Base-by-base conservation (phyloP, 1,139 yeast genomes). In the Sugiyamaella paludigena region DNA sequence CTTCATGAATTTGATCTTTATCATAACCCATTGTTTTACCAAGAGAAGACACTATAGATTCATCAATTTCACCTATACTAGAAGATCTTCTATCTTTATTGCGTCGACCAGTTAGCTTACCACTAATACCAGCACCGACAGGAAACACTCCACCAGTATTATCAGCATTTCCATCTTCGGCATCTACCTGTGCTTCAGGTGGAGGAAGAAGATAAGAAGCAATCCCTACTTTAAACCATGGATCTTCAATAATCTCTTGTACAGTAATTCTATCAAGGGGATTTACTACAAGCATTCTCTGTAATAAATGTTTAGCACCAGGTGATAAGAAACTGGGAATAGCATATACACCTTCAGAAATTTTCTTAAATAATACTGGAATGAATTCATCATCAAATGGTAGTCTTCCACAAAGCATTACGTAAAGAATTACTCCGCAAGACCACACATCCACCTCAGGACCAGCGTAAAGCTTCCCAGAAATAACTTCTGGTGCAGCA, bases 361-460 rank as follows among this genome's bases (percentile, higher is more conserved):
- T 94, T 66, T 92, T 91, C 68, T 91, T 91, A 75, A 94, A 92
- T 56, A 92, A 75, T 1, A 95, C 96, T 4, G 99, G 99, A 51
- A 92, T 92, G 65, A 91, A 87, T 62, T 92, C 98, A 67, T 92
- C 98, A 69, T 92, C 98, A 68, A 94, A 94, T 10, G 99, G 99
- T 58, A 94, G 77, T 63, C 98, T 78, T 34, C 99, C 98, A 71
- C 98, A 92, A 48, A 92, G 77, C 96, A 92, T 89, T 43, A 94
- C 98, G 62, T 91, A 92, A 53, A 92, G 75, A 49, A 94, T 92
- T 43, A 94, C 98, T 60, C 99, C 98, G 60, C 96, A 86, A 0
- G 96, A 87, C 99, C 99, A 94, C 47, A 94, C 98, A 67, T 94
- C 98, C 44, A 92, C 98, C 70, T 92, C 98, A 2, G 98, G 98